phyloP scores from a whole-genome alignment of 257 asterid species.

The Perilla frutescens region DNA sequence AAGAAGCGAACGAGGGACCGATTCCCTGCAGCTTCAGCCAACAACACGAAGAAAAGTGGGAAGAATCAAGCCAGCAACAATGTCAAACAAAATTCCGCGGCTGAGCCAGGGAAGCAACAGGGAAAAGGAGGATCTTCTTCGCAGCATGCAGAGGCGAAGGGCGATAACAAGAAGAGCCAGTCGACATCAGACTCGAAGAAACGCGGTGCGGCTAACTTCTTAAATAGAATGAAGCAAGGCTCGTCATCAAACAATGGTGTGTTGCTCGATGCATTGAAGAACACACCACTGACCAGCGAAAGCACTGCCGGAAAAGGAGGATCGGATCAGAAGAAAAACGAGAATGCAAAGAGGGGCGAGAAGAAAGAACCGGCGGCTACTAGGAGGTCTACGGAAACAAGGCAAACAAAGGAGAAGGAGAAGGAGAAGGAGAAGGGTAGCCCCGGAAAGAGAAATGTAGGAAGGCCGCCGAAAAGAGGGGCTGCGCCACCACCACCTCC shows the following conservation, averaged over 20 bases:
- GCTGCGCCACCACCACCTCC: conserved; percentile 48
- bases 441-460: conserved; percentile 57
- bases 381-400: conserved; percentile 44
- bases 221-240: conserved; percentile 66
- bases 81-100: conserved; percentile 36
- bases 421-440: conserved; percentile 48
- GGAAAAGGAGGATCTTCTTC: conserved; percentile 53
- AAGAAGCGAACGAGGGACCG: conserved; percentile 69
- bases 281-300: conserved; percentile 59
- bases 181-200: conserved; percentile 57
- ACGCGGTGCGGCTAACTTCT: conserved; percentile 65
- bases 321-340: conserved; percentile 49
- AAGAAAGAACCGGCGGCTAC: conserved; percentile 46
- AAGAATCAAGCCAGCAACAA: conserved; percentile 45
- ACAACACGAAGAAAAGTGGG: conserved; percentile 47
- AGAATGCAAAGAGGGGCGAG: conserved; percentile 42
- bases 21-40: conserved; percentile 45
- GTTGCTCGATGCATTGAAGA: conserved; percentile 62
- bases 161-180: conserved; percentile 51
- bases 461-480: conserved; percentile 71
- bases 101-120: conserved; percentile 44
- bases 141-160: conserved; percentile 44
- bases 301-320: conserved; percentile 45
- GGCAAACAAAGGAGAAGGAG: conserved; percentile 44
- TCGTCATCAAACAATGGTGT: conserved; percentile 58